Evolutionary conservation across 768 basidiomycete species (phyloP), one percentile per base, ranked within the genome.

Genomic region (Mycena epipterygia): DNA sequence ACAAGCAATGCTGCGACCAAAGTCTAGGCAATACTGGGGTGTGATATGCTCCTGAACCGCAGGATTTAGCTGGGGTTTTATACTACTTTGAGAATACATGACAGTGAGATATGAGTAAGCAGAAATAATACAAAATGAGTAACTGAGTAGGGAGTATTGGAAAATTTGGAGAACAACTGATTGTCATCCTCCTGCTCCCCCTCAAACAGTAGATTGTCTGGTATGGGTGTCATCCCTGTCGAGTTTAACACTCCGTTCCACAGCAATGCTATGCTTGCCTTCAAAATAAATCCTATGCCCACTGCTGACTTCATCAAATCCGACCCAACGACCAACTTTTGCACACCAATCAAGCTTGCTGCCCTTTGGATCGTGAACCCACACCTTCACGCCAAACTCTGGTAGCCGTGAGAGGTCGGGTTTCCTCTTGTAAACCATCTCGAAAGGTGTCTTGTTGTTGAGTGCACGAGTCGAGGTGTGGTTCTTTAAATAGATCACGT

Each of bases 281-380:
- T 78, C 73, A 74, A 79, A 78, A 63, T 83, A 84, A 23, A 84
- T 76, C 0, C 73, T n/a, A n/a, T n/a, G n/a, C n/a, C n/a, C n/a
- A n/a, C n/a, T n/a, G n/a, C 78, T 80, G 29, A 80, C 70, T 3
- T 76, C 59, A 66, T 83, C 79, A 73, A 78, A 81, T 0, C 84
- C 82, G 12, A 85, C 70, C 79, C 80, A 86, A 17, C 70, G 67
- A 0, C 81, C 81, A n/a, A 79, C 73, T 5, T 72, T 49, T 9
- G 74, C 74, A 14, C 71, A 33, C 23, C 73, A 62, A 5, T 78
- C 79, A 0, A 84, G 71, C 67, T 84, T 83, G 23, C 62, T 60
- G 14, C 60, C 72, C 12, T 56, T 65, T 0, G 32, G 46, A 33
- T 74, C 68, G 6, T 79, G 75, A 0, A 82, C 76, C 68, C 65